These are phyloP conservation scores for Dioscorea zingiberensis DNA, from an alignment of 106 monocot genomes.

Conservation along the genomic window DNA sequence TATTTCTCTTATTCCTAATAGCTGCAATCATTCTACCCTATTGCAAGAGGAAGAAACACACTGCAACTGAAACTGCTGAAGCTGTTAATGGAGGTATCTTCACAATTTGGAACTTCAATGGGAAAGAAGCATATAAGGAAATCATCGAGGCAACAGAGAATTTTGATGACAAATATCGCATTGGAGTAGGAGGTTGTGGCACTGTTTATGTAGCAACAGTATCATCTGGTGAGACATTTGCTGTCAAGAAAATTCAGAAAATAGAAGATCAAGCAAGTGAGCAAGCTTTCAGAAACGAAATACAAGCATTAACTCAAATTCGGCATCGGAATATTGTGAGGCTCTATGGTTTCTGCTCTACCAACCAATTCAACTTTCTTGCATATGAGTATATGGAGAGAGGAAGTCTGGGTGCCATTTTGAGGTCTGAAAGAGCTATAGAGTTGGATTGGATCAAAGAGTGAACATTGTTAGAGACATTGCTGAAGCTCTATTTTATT, in stretches of 20 bases:
- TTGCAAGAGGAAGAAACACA: not conserved
- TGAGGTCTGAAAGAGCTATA: not conserved
- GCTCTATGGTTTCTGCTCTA: slow-evolving; percentile 23
- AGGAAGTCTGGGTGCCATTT: slow-evolving; percentile 11
- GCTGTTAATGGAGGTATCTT: slow-evolving; percentile 7
- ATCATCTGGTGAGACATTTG: slow-evolving; percentile 4
- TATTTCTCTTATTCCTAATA: not conserved
- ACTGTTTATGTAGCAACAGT: slow-evolving; percentile 14
- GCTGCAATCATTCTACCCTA: not conserved
- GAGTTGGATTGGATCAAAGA: slow-evolving; percentile 11
- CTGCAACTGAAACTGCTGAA: not conserved
- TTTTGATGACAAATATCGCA: slow-evolving; percentile 22
- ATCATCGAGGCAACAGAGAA: slow-evolving; percentile 20
- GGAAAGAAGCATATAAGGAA: slow-evolving; percentile 7
- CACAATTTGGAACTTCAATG: slow-evolving; percentile 8
- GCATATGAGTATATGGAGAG: slow-evolving; percentile 28
- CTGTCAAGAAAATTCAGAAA: slow-evolving; percentile 21
- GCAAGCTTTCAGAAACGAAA: slow-evolving; percentile 15
- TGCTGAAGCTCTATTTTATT: slow-evolving; percentile 17
- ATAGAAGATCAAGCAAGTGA: slow-evolving; percentile 8
- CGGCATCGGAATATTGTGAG: slow-evolving; percentile 22
- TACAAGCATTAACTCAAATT: slow-evolving; percentile 10
- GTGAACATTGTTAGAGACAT: slow-evolving; percentile 10
- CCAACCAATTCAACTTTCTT: not conserved
- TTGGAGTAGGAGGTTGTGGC: slow-evolving; percentile 21